Evolutionary conservation across 352 stramenopile genomes (phyloP), one percentile per base, ranked within the genome.

Genomic region (Pythium aquatile): DNA sequence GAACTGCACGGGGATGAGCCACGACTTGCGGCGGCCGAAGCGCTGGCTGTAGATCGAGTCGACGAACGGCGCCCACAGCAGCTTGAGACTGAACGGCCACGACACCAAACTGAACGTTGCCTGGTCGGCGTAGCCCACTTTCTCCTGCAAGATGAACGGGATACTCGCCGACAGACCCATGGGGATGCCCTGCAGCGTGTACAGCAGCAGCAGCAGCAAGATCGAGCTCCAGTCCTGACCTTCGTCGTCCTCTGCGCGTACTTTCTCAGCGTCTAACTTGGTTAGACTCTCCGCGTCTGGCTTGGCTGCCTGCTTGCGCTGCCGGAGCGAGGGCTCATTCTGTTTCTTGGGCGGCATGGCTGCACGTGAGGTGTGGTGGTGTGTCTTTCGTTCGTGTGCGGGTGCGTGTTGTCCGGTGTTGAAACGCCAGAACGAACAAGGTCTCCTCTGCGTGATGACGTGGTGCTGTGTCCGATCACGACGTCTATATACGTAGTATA

Each of bases 31-130:
- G 40, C 96, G 80, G 16, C 96, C 96, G 68, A 98, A 97, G 62
- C 79, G 74, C 48, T 82, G 79, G 55, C 87, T 96, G 75, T 97
- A 98, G 63, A 97, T 79, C 52, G 96, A 94, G 78, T 98, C 95
- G 29, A 98, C 97, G 70, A 99, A 94, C 48, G 98, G 97, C 40
- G 97, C 97, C 97, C 97, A 99, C 1, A 99, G 74, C n/a, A 99
- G 70, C 73, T 99, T 99, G 58, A 99, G 83, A 49, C 91, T 98
- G 81, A 99, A 99, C 14, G 98, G 98, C 88, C 97, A 98, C 33
- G 87, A 97, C 65, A 98, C 98, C 28, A 99, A 79, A 58, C 91
- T 98, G 77, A 99, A 99, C 48, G 98, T 97, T 7, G 96, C 96
- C 76, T 99, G 97, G 67, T 98, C 93, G 29, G 94, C 96, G 75